Evolutionary conservation across 306 rosid species (phyloP), one percentile per base, ranked within the genome.

Genomic region (Mucuna pruriens): DNA sequence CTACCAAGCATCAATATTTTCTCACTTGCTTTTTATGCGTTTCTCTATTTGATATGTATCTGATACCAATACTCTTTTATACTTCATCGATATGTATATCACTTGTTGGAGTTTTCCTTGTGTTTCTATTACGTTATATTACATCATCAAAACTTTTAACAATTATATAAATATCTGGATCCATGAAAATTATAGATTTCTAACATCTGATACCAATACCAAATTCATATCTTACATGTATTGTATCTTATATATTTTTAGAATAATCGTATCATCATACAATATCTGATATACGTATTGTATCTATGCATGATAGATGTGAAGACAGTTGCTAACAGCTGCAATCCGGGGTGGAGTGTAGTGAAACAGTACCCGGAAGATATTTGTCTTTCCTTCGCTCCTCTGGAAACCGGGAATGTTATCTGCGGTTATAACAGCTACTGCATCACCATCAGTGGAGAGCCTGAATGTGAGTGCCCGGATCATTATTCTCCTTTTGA

Each of bases 381-480:
- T 81, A 84, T 87, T 26, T 87, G 86, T 0, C 23, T 62, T 17
- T 5, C 36, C 23, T 20, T 10, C 19, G 6, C 3, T 10, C 31
- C 3, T 10, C 31, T 0, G 34, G 2, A 4, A 38, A 17, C 29
- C 13, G 78, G 84, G 2, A 39, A 65, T 65, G n/a, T 19, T 38
- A 65, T 65, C 25, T 65, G 71, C 2, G 71, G 71, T 38, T 65
- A 3, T 38, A 65, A 65, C 49, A 65, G 71, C 49, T 65, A 65
- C 3, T 65, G 71, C 10, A 15, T 38, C 7, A 78, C 48, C 77
- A 9, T 5, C 6, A 19, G 19, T 11, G 52, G 31, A 7, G 65
- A 48, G 22, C 49, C 71, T 34, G 17, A 69, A 8, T 87, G 86
- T 36, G 19, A 20, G 33, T 87, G 88, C 29, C 78, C 82, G 2